Evolutionary conservation across 495 filamentous ascomycete species (phyloP).

Genomic region (Lasiosphaeria miniovina): DNA sequence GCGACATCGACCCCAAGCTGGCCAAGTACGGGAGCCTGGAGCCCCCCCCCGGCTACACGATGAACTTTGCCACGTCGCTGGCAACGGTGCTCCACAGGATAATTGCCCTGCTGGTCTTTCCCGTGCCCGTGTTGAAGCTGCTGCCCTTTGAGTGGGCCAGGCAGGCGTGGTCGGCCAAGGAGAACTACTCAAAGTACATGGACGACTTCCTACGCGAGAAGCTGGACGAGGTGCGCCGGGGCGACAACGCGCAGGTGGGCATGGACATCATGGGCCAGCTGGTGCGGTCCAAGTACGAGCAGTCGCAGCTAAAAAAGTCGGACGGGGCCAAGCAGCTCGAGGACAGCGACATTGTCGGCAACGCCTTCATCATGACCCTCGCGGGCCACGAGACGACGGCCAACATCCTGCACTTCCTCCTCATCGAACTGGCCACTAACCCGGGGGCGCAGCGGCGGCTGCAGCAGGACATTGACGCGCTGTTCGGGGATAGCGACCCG

Average conservation of each 20-base stretch:
- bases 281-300: conserved; percentile 43
- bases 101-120: conserved; percentile 50
- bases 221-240: conserved; percentile 46
- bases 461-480: conserved; percentile 58
- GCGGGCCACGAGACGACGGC: conserved; percentile 74
- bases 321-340: conserved; percentile 28
- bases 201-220: conserved; percentile 57
- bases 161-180: conserved; percentile 47
- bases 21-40: conserved; percentile 44
- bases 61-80: conserved; percentile 59
- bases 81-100: conserved; percentile 51
- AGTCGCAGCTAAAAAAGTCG: conserved; percentile 16
- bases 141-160: conserved; percentile 52
- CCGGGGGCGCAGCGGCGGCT: conserved; percentile 54
- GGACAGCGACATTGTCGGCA: conserved; percentile 63
- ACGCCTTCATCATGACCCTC: conserved; percentile 68
- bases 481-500: conserved; percentile 50
- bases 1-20: conserved; percentile 37
- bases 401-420: conserved; percentile 60
- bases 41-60: conserved; percentile 49
- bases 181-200: conserved; percentile 65
- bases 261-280: conserved; percentile 66
- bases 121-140: conserved; percentile 40
- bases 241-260: conserved; percentile 43
- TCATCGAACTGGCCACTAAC: conserved; percentile 60